Evolutionary conservation across 768 basidiomycete species (phyloP), one percentile per base, ranked within the genome.

Genomic region (Lactarius tabidus): DNA sequence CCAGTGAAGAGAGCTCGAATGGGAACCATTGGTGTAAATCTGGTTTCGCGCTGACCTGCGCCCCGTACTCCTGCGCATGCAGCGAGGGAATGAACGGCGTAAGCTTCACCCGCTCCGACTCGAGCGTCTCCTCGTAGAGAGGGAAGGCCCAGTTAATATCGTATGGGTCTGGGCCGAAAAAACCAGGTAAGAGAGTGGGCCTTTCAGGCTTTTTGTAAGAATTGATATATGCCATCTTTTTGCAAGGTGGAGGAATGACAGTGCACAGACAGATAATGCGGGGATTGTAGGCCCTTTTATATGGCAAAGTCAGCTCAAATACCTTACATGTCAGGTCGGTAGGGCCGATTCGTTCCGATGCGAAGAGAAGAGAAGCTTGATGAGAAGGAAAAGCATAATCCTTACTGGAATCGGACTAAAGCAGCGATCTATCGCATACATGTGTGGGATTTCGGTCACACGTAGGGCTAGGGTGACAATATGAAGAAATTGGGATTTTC

Each of bases 31-130:
- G 66, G 59, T 72, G 73, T 1, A 77, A 65, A 8, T 73, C 72
- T 15, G 68, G 60, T 54, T 71, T 72, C 31, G 72, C 67, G 4
- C 60, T 35, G 55, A 74, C 60, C 29, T 68, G 69, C 3, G 72
- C 63, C 67, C 72, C 71, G 33, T 33, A 33, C 33, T 33, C 41
- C 10, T 71, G 59, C 17, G 65, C 75, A 61, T 82, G 78, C 2
- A 75, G 31, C 17, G 70, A 62, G 2, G 79, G 79, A 31, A 78
- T 69, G 72, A 79, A 80, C 0, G 78, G 79, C 0, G 70, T 70
- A 36, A 82, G 74, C 64, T 73, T 74, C 45, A 81, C 72, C 23
- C 77, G 77, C 3, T 71, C 70, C 23, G 72, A 76, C 54, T 78
- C 73, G 17, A 82, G 74, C n/a, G 63, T 62, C 9, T 67, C 51